phyloP scores from a whole-genome alignment of 192 early-diverging fungal species.

The Bifiguratus adelaidae region DNA sequence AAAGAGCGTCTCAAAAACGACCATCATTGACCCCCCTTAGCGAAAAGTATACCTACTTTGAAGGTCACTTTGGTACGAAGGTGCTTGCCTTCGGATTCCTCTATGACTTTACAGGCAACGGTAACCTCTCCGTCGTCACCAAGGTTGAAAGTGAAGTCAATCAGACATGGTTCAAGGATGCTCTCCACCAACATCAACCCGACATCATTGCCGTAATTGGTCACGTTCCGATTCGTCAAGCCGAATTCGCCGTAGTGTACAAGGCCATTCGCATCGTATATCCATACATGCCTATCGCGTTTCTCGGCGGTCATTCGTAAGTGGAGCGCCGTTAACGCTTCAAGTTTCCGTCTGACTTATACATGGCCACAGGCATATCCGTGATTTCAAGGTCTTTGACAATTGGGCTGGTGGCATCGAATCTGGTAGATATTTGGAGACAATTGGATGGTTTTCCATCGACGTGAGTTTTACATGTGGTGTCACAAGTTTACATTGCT shows the following conservation, averaged over 20 bases:
- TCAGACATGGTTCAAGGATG: conserved; percentile 36
- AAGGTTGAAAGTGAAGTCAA: conserved; percentile 30
- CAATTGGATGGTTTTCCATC: conserved; percentile 41
- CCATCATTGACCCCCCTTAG: neutral
- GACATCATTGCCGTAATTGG: conserved; percentile 39
- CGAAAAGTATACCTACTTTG: conserved; percentile 16
- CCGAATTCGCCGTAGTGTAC: conserved; percentile 26
- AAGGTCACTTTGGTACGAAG: conserved; percentile 26
- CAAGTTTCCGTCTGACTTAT: neutral
- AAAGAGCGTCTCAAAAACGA: neutral
- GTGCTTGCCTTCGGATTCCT: conserved; percentile 42
- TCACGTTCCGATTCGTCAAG: conserved; percentile 30
- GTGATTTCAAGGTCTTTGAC: conserved; percentile 36
- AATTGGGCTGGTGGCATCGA: conserved; percentile 27
- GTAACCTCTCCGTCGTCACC: conserved; percentile 19
- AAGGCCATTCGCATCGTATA: conserved; percentile 31
- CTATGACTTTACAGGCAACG: conserved; percentile 24
- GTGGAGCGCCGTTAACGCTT: neutral
- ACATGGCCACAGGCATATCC: conserved; percentile 20
- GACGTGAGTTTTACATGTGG: conserved; percentile 1
- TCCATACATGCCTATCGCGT: conserved; percentile 32
- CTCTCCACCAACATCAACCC: conserved; percentile 23
- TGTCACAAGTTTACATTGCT: neutral
- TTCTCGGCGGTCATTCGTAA: conserved; percentile 40
- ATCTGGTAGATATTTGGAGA: conserved; percentile 43